A percentile compares a stretch with the other conserved stretches of the same genome.
Conservation (phyloP, 805 yeast genomes). For the Sugiyamaella marilandica region DNA sequence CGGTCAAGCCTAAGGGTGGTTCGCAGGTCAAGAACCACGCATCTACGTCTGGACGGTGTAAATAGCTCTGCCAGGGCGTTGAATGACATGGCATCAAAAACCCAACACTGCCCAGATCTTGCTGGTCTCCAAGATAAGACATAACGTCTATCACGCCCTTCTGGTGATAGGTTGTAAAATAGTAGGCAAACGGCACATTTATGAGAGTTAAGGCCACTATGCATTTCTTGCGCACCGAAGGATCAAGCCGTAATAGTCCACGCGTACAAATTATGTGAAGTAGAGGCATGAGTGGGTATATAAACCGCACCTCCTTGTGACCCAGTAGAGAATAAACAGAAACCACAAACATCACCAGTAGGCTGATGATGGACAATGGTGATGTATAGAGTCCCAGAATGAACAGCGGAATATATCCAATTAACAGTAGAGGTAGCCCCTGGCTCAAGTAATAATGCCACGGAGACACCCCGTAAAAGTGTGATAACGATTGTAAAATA, state of each 20-base stretch:
- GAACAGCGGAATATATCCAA: slow-evolving; percentile 62
- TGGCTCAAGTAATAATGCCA: slow-evolving; percentile 81
- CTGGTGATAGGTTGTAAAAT: slow-evolving; percentile 71
- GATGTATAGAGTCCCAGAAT: slow-evolving; percentile 38
- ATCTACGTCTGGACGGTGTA: slow-evolving; percentile 51
- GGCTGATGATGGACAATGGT: slow-evolving; percentile 26
- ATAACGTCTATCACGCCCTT: slow-evolving; percentile 76
- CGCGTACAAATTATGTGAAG: slow-evolving; percentile 49
- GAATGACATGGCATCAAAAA: slow-evolving; percentile 96
- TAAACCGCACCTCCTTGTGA: slow-evolving; percentile 90
- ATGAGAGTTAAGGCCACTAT: slow-evolving; percentile 25
- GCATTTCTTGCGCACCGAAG: not conserved
- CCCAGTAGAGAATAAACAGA: slow-evolving; percentile 56
- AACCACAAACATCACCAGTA: slow-evolving; percentile 41
- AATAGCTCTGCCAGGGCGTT: slow-evolving; percentile 86
- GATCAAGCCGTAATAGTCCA: slow-evolving; percentile 28
- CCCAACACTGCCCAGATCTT: slow-evolving; percentile 53
- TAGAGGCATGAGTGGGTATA: slow-evolving; percentile 80
- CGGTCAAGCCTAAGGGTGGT: slow-evolving; percentile 60
- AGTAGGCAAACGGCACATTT: slow-evolving; percentile 42
- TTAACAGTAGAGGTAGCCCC: slow-evolving; percentile 71
- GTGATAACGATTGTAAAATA: slow-evolving; percentile 62
- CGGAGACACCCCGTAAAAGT: slow-evolving; percentile 80
- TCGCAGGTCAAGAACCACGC: slow-evolving; percentile 87
- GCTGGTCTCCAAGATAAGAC: slow-evolving; percentile 42